Evolutionary conservation across 1,139 yeast genomes (phyloP).

Genomic region (Taphrina pruni): DNA sequence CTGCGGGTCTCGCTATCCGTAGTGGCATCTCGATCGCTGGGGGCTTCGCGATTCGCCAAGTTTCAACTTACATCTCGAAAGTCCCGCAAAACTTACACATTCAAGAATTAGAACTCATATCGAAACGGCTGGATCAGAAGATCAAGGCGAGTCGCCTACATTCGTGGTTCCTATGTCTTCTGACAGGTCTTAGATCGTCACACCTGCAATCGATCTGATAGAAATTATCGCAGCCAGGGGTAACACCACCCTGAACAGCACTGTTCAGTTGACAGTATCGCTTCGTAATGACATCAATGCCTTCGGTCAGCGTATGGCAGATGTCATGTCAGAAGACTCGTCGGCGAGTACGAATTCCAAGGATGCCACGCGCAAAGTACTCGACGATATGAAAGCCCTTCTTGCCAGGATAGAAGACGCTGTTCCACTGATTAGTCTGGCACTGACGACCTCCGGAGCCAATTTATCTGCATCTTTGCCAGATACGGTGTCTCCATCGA

Average conservation of each 20-base stretch:
- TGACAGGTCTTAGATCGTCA: conserved; percentile 55
- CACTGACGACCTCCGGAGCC: conserved; percentile 74
- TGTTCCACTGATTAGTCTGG: conserved; percentile 70
- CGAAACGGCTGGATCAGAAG: conserved; percentile 43
- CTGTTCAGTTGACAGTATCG: conserved; percentile 63
- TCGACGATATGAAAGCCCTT: conserved; percentile 41
- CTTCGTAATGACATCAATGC: conserved; percentile 65
- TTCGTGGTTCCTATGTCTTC: too few relatives aligned
- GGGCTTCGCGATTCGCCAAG: conserved; percentile 43
- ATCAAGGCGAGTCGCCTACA: conserved; percentile 21
- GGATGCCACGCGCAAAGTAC: conserved; percentile 49
- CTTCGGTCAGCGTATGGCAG: conserved; percentile 62
- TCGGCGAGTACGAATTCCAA: conserved; percentile 30
- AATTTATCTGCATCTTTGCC: conserved; percentile 62
- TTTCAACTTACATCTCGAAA: conserved; percentile 42
- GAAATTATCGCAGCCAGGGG: conserved; percentile 74
- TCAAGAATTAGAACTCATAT: conserved; percentile 36
- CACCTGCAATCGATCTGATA: conserved; percentile 73
- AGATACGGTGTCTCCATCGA: conserved; percentile 66
- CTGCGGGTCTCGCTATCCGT: conserved; percentile 44
- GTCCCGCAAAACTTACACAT: conserved; percentile 39
- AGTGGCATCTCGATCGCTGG: conserved; percentile 44
- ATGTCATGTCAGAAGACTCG: conserved; percentile 45
- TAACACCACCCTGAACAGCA: conserved; percentile 65
- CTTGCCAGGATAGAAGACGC: conserved; percentile 49